Evolutionary conservation across 495 filamentous ascomycete species (phyloP).

Genomic region (Daldinia vernicosa): DNA sequence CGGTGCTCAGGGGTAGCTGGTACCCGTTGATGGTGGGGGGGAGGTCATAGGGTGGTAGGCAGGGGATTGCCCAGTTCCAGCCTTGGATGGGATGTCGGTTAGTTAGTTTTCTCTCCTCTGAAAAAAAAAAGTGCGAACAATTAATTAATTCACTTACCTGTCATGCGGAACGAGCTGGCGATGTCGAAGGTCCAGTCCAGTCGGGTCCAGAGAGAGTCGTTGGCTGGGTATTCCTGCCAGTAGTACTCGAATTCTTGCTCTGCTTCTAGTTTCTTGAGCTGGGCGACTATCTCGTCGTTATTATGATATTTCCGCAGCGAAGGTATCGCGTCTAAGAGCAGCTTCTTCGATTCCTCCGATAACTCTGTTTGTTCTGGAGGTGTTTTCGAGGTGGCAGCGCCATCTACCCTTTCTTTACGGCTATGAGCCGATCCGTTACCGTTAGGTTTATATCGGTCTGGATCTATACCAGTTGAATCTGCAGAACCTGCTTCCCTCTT

Average conservation of each 20-base stretch:
- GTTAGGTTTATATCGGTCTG: constrained; percentile 9
- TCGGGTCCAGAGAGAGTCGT: constrained; percentile 63
- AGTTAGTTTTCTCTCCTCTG: not conserved
- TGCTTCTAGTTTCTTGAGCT: constrained; percentile 23
- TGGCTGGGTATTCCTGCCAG: constrained; percentile 78
- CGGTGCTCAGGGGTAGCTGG: constrained; percentile 52
- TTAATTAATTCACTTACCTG: too few species aligned
- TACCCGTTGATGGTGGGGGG: constrained; percentile 51
- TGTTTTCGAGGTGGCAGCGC: not conserved
- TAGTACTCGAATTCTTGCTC: constrained; percentile 56
- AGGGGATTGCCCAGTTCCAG: constrained; percentile 77
- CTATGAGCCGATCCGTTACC: not conserved
- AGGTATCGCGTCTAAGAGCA: constrained; percentile 4
- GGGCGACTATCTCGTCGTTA: not conserved
- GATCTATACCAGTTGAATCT: constrained; percentile 13
- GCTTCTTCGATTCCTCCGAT: constrained; percentile 4
- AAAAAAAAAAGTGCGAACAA: too few species aligned
- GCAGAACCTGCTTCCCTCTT: not conserved
- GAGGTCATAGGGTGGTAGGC: constrained; percentile 61
- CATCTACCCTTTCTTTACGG: not conserved
- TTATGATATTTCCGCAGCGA: constrained; percentile 8
- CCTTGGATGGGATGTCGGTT: constrained; percentile 48
- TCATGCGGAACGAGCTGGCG: constrained; percentile 72
- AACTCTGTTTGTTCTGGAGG: not conserved
- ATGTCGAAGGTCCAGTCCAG: constrained; percentile 78